Evolutionary conservation across 2,329 filamentous ascomycete species (phyloP).

Genomic region (Cytospora leucostoma): DNA sequence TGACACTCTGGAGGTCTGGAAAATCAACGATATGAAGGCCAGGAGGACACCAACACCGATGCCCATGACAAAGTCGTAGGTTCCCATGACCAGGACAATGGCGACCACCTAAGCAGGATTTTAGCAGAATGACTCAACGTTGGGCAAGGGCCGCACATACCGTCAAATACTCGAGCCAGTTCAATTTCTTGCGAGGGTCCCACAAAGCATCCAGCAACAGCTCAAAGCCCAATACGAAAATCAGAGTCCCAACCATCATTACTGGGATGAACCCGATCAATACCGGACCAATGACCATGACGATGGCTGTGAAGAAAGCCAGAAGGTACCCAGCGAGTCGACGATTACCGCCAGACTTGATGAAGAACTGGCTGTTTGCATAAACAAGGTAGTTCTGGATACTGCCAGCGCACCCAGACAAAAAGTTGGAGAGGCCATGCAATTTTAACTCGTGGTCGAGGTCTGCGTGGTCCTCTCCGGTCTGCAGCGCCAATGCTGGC

Average conservation of each 20-base stretch:
- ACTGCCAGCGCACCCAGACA: constrained; percentile 84
- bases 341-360: constrained; percentile 85
- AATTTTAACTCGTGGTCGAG: constrained; percentile 89
- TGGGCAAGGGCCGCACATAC: constrained; percentile 45
- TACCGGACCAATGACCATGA: constrained; percentile 82
- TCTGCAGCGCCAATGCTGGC: constrained; percentile 85
- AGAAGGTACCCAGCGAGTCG: constrained; percentile 84
- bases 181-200: constrained; percentile 84
- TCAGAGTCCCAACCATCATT: constrained; percentile 93
- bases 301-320: constrained; percentile 74
- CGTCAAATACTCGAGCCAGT: constrained; percentile 84
- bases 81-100: constrained; percentile 94
- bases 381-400: constrained; percentile 98
- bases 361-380: constrained; percentile 96
- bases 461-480: constrained; percentile 88
- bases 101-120: constrained; percentile 61
- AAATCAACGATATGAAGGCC: constrained; percentile 86
- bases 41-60: constrained; percentile 90
- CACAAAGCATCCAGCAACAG: constrained; percentile 86
- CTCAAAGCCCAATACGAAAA: constrained; percentile 93
- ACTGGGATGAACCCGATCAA: constrained; percentile 94
- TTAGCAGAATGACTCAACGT: constrained; percentile 30
- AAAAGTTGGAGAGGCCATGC: constrained; percentile 88
- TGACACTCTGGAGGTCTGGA: constrained; percentile 87
- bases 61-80: constrained; percentile 93